These are phyloP conservation scores for Euclidium syriacum DNA, from an alignment of 345 rosid genomes.

Conservation along the genomic window DNA sequence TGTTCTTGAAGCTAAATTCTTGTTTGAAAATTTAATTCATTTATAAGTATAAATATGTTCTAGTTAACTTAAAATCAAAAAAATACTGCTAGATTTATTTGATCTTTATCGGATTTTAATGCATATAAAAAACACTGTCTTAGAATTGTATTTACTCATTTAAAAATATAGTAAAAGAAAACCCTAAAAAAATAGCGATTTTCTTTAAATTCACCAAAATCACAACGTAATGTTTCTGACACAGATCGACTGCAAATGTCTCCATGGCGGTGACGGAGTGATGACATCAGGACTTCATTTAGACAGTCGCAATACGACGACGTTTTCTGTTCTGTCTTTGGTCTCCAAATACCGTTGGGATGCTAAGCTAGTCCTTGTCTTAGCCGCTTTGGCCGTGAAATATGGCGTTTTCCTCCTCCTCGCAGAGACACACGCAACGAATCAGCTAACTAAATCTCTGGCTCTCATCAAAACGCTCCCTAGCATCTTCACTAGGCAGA, in stretches of 20 bases:
- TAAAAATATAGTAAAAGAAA: too few relatives aligned
- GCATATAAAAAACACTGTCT: too few relatives aligned
- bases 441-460: slow-evolving; percentile 73
- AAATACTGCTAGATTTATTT: too few relatives aligned
- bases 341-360: slow-evolving; percentile 66
- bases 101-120: too few relatives aligned
- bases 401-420: slow-evolving; percentile 83
- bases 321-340: slow-evolving; percentile 48
- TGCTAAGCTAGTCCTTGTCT: slow-evolving; percentile 62
- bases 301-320: slow-evolving; percentile 34
- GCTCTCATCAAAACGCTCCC: slow-evolving; percentile 77
- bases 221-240: slow-evolving; percentile 3
- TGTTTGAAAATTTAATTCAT: neutral
- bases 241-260: slow-evolving; percentile 61
- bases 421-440: slow-evolving; percentile 55
- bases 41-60: neutral
- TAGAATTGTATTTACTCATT: too few relatives aligned
- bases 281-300: slow-evolving; percentile 27
- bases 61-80: too few relatives aligned
- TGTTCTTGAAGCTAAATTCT: neutral
- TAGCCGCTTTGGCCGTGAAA: slow-evolving; percentile 77
- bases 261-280: slow-evolving; percentile 46
- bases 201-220: too few relatives aligned
- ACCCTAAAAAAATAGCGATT: too few relatives aligned
- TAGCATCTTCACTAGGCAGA: slow-evolving; percentile 43